These are phyloP conservation scores for Kondoa subrosea DNA, from an alignment of 768 basidiomycete species.

Conservation along the genomic window DNA sequence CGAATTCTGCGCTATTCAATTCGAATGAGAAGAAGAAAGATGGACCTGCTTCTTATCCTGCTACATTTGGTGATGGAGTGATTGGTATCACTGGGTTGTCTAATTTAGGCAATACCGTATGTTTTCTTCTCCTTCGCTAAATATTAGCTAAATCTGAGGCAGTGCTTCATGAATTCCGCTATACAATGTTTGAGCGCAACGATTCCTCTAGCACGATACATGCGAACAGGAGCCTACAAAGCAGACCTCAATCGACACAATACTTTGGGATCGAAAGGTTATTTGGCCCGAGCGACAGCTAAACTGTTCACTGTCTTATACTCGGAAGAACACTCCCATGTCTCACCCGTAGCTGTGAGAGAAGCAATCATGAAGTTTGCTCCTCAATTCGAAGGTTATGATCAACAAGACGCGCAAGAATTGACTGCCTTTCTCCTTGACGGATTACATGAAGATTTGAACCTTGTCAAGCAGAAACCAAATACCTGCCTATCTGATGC, in stretches of 20 bases:
- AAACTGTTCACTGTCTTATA: constrained; percentile 70
- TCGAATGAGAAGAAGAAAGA: too few species aligned
- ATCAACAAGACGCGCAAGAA: constrained; percentile 96
- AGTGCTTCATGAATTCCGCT: constrained; percentile 9
- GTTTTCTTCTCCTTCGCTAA: too few species aligned
- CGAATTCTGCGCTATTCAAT: too few species aligned
- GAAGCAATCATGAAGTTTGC: constrained; percentile 59
- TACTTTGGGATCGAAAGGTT: constrained; percentile 86
- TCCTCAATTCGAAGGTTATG: constrained; percentile 82
- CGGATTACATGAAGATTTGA: constrained; percentile 85
- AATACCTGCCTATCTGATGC: constrained; percentile 84
- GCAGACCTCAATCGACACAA: constrained; percentile 83
- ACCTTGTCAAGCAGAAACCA: constrained; percentile 76
- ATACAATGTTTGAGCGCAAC: constrained; percentile 5
- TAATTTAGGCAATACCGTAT: constrained; percentile 6
- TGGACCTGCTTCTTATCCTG: too few species aligned
- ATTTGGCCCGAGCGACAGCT: constrained; percentile 79
- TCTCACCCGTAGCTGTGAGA: constrained; percentile 88
- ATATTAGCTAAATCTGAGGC: too few species aligned
- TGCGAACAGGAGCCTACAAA: constrained; percentile 49
- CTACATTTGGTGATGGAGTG: not conserved
- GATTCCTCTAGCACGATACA: not conserved
- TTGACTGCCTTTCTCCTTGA: constrained; percentile 85
- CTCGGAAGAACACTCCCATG: constrained; percentile 35
- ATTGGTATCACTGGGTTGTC: not conserved